A percentile compares a stretch with the other conserved stretches of the same genome.
These are phyloP conservation scores for Diplodia corticola DNA, from an alignment of 2,329 filamentous ascomycete genomes.

Conservation along the genomic window DNA sequence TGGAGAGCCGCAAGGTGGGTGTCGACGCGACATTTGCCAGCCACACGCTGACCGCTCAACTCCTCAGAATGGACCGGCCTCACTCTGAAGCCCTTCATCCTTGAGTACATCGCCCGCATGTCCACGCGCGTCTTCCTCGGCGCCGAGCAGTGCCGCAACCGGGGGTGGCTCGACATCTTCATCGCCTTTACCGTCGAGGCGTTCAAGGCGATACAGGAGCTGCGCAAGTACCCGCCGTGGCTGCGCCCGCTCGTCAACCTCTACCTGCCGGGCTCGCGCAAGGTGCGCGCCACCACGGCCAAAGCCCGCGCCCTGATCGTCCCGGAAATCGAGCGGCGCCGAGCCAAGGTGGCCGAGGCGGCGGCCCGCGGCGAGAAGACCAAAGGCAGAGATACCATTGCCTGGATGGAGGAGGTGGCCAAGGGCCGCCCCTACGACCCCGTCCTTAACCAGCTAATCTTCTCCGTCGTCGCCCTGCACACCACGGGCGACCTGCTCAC, in stretches of 20 bases:
- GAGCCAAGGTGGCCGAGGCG: slow-evolving; percentile 21
- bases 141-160: slow-evolving; percentile 38
- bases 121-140: slow-evolving; percentile 46
- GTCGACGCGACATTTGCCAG: neutral
- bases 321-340: slow-evolving; percentile 36
- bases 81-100: slow-evolving; percentile 30
- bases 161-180: slow-evolving; percentile 41
- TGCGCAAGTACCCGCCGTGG: slow-evolving; percentile 39
- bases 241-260: slow-evolving; percentile 38
- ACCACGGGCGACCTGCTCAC: slow-evolving; percentile 31
- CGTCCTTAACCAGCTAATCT: slow-evolving; percentile 23
- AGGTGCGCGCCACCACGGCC: slow-evolving; percentile 34
- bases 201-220: slow-evolving; percentile 34
- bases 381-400: slow-evolving; percentile 31
- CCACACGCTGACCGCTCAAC: neutral
- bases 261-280: slow-evolving; percentile 38
- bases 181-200: slow-evolving; percentile 40
- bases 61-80: slow-evolving; percentile 24
- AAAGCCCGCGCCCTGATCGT: slow-evolving; percentile 38
- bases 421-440: slow-evolving; percentile 26
- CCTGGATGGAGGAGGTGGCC: slow-evolving; percentile 29
- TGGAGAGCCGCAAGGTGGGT: neutral
- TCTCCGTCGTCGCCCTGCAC: slow-evolving; percentile 28
- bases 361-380: slow-evolving; percentile 26
- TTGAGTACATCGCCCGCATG: slow-evolving; percentile 41